Percentiles rank a stretch among this genome's conserved stretches.
phyloP scores from a whole-genome alignment of 306 rosid species.

The Calophaca sinica region DNA sequence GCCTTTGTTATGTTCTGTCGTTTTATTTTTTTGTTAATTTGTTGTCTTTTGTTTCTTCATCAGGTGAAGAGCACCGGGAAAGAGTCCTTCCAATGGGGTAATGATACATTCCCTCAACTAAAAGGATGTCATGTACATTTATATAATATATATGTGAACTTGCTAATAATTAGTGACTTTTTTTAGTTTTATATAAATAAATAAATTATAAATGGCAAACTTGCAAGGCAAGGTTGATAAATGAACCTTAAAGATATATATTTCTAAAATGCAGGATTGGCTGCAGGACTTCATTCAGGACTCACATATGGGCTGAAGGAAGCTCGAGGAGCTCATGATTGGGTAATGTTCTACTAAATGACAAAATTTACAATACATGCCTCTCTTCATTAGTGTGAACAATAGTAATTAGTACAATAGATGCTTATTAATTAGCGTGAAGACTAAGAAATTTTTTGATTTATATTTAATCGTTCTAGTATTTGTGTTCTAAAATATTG shows the following conservation, averaged over 20 bases:
- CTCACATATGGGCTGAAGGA: slow-evolving; percentile 86
- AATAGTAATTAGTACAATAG: neutral
- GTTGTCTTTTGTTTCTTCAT: neutral
- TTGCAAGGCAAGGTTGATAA: neutral
- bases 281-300: slow-evolving; percentile 88
- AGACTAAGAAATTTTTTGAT: neutral
- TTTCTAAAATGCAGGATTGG: slow-evolving; percentile 64
- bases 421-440: neutral
- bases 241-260: neutral
- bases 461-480: neutral
- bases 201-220: no score
- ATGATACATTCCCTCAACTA: neutral
- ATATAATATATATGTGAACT: neutral
- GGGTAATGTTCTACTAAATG: slow-evolving; percentile 59
- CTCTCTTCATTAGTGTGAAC: no score
- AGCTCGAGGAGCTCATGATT: slow-evolving; percentile 88
- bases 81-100: slow-evolving; percentile 92
- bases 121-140: no score
- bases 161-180: neutral
- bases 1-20: neutral
- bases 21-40: slow-evolving; percentile 10
- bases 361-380: neutral
- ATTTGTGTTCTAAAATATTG: neutral
- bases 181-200: neutral
- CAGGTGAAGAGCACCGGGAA: slow-evolving; percentile 86